Percentiles rank a stretch among this genome's conserved stretches.
Evolutionary conservation across 2,329 filamentous ascomycete species (phyloP).

Genomic region (Falciphora oryzae): DNA sequence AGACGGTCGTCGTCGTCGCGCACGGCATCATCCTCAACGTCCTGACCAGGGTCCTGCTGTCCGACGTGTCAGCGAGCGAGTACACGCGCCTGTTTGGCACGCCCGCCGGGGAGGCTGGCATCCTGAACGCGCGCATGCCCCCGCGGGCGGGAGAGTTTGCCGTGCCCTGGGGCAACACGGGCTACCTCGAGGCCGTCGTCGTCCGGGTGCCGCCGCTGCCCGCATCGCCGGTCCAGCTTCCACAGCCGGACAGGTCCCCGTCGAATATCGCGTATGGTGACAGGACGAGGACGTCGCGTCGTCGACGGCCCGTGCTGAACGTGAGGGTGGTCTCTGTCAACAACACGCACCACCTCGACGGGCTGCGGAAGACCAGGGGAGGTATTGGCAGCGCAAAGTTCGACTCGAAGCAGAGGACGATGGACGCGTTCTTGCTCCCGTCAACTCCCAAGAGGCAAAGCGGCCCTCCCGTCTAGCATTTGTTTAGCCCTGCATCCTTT

Average conservation of each 20-base stretch:
- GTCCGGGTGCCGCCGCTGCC: neutral
- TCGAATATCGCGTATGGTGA: neutral
- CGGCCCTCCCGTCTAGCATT: neutral
- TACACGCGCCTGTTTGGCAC: constrained; percentile 14
- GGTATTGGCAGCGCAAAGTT: constrained; percentile 75
- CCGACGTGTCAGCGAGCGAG: constrained; percentile 37
- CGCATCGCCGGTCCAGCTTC: neutral
- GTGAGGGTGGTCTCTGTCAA: constrained; percentile 44
- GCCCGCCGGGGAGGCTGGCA: neutral
- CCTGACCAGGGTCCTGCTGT: constrained; percentile 58
- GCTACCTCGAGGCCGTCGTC: constrained; percentile 32
- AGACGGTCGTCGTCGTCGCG: constrained; percentile 62
- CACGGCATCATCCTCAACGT: constrained; percentile 76
- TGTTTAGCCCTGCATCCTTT: neutral
- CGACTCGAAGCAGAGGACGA: constrained; percentile 68
- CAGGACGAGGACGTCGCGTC: neutral
- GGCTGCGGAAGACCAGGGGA: constrained; percentile 72
- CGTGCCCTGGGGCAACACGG: constrained; percentile 48
- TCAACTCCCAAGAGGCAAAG: constrained; percentile 16
- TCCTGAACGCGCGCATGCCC: constrained; percentile 9
- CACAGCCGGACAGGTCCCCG: no score
- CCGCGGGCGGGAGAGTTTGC: constrained; percentile 19
- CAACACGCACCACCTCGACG: constrained; percentile 62
- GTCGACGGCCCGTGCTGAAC: neutral
- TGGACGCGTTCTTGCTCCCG: constrained; percentile 66